Evolutionary conservation across 2,329 filamentous ascomycete genomes (phyloP).

Genomic region (Amylocarpus encephaloides): DNA sequence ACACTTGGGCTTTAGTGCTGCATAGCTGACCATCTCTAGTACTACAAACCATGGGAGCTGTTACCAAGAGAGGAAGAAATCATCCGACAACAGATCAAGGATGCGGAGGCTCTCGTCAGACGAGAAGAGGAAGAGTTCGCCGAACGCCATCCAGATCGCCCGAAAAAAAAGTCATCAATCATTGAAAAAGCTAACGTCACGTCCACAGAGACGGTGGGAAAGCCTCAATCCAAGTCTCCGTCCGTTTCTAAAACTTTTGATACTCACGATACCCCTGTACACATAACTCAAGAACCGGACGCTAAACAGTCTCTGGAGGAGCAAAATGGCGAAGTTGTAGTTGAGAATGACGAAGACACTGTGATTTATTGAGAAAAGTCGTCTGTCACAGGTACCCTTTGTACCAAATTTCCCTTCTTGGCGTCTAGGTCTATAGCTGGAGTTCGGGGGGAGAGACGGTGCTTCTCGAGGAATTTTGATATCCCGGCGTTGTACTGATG

Average conservation of each 20-base stretch:
- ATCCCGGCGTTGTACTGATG: neutral
- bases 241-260: conserved; percentile 31
- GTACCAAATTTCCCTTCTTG: conserved; percentile 1
- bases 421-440: neutral
- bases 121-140: conserved; percentile 61
- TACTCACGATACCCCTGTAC: conserved; percentile 31
- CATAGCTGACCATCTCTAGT: conserved; percentile 43
- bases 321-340: conserved; percentile 68
- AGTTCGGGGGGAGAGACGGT: neutral
- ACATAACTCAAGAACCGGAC: conserved; percentile 23
- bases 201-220: conserved; percentile 38
- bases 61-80: conserved; percentile 60
- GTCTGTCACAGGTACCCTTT: neutral
- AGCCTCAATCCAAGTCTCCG: conserved; percentile 37
- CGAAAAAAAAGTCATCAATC: conserved; percentile 14
- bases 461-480: too few species aligned
- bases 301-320: conserved; percentile 51
- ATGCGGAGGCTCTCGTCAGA: conserved; percentile 56
- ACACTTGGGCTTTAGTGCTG: neutral
- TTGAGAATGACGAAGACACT: conserved; percentile 82
- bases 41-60: conserved; percentile 79
- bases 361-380: conserved; percentile 66
- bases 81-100: conserved; percentile 64
- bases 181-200: conserved; percentile 26
- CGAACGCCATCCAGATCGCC: conserved; percentile 34